Evolutionary conservation across 2,329 filamentous ascomycete genomes (phyloP), one percentile per base, ranked within the genome.

Genomic region (Pseudogymnoascus sp.): DNA sequence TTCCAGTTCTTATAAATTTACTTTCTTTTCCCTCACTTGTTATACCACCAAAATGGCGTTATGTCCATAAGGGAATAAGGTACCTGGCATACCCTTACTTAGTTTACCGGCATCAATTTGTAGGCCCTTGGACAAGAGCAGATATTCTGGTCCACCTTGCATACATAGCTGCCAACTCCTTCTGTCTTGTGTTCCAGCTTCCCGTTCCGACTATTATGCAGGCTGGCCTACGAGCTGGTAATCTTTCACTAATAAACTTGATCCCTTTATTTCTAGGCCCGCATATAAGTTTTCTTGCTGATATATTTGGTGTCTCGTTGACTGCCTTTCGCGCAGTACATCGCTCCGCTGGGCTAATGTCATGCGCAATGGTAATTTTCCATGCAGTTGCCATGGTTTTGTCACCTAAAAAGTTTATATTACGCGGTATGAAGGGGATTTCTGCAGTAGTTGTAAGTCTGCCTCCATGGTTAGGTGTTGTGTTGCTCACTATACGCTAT

Each of bases 221-320:
- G 47, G 61, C 64, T 50, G 47, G 61, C 6, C 62, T 62, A 7
- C 61, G 61, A 47, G 64, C 64, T n/a, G 62, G 38, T 36, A 67
- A 2, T 4, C 60, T 67, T 14, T 67, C 63, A 9, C 16, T 67
- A 16, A 63, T 65, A 35, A 66, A 67, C 38, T 39, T 67, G 39
- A 54, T 61, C 20, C 64, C 65, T 2, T 62, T 69, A 9, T 66
- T 69, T 33, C 36, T 38, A 8, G 65, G 63, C 18, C 63, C 61
- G 25, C 62, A 69, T 59, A 64, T 69, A 20, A 63, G 59, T 60
- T 64, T 62, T 50, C 60, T 68, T 12, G 66, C 67, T 39, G 63
- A 68, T 50, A 39, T 69, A 6, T 39, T 67, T 7, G 64, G 64
- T 9, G 3, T 67, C 9, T 57, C 63, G 11, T 22, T 67, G 36